These are phyloP conservation scores for Pterocarpus macrocarpus DNA, from an alignment of 306 rosid species.

Conservation along the genomic window DNA sequence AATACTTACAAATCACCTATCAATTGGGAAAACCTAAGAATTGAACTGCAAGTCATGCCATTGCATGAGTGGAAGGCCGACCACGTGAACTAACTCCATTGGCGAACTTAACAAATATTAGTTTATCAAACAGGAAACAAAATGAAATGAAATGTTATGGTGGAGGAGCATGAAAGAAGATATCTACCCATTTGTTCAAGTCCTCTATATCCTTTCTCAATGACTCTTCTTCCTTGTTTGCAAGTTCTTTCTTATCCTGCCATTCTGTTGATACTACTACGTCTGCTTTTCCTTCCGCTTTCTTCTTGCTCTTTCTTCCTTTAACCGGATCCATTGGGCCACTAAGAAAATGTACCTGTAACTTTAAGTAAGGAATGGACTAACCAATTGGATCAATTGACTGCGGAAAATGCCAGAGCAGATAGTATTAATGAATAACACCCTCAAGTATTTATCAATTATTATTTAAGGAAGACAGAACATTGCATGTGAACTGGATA, in stretches of 20 bases:
- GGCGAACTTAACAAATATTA: neutral
- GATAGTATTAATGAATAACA: neutral
- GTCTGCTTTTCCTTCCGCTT: neutral
- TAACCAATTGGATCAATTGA: neutral
- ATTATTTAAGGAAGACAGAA: neutral
- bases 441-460: neutral
- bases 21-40: too few species aligned
- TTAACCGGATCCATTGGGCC: neutral
- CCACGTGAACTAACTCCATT: too few species aligned
- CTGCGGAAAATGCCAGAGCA: constrained; percentile 5
- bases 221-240: constrained; percentile 40
- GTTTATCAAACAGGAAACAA: neutral
- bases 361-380: neutral
- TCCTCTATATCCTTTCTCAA: constrained; percentile 44
- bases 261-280: constrained; percentile 9
- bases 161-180: neutral
- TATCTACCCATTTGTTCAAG: constrained; percentile 48
- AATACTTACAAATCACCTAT: too few species aligned
- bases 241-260: constrained; percentile 40
- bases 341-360: neutral
- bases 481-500: neutral
- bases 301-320: constrained; percentile 29
- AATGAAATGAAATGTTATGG: constrained; percentile 10
- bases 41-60: too few species aligned
- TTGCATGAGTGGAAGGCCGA: too few species aligned